Conservation (phyloP, 192 early-diverging fungal genomes). For the Entomortierella lignicola region DNA sequence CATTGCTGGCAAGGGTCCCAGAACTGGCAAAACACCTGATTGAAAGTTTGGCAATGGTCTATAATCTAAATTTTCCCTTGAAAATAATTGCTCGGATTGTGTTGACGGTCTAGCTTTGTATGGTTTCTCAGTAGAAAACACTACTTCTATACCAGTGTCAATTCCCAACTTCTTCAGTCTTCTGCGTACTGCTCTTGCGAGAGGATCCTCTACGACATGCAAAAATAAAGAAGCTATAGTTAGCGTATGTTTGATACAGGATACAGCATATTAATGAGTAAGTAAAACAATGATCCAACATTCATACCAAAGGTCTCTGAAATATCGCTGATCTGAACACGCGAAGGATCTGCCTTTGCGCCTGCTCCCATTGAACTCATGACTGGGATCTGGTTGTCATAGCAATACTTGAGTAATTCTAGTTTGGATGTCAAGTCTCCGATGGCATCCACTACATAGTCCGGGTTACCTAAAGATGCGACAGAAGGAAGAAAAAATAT, state of each 20-base stretch:
- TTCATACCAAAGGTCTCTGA: slow-evolving; percentile 82
- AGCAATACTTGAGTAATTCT: slow-evolving; percentile 89
- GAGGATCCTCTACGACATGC: slow-evolving; percentile 79
- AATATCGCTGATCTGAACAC: slow-evolving; percentile 97
- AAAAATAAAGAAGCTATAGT: neutral
- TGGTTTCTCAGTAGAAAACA: slow-evolving; percentile 96
- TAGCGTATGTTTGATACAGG: too few relatives aligned
- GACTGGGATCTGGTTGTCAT: slow-evolving; percentile 75
- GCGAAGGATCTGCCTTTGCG: slow-evolving; percentile 95
- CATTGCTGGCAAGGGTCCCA: slow-evolving; percentile 93
- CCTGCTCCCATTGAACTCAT: slow-evolving; percentile 97
- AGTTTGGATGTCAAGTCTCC: slow-evolving; percentile 95
- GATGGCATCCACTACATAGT: slow-evolving; percentile 89
- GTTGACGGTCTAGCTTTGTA: slow-evolving; percentile 71
- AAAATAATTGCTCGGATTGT: slow-evolving; percentile 56
- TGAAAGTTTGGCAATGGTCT: slow-evolving; percentile 90
- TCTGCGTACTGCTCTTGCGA: slow-evolving; percentile 87
- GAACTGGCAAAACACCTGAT: slow-evolving; percentile 74
- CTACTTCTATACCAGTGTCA: slow-evolving; percentile 83
- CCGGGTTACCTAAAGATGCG: slow-evolving; percentile 59
- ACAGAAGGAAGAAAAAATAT: neutral
- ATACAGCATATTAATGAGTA: too few relatives aligned
- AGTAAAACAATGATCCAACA: neutral
- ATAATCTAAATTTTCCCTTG: slow-evolving; percentile 83
- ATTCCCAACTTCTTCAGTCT: slow-evolving; percentile 77